Base-by-base conservation (phyloP, 306 rosid species). In the Corylus avellana region DNA sequence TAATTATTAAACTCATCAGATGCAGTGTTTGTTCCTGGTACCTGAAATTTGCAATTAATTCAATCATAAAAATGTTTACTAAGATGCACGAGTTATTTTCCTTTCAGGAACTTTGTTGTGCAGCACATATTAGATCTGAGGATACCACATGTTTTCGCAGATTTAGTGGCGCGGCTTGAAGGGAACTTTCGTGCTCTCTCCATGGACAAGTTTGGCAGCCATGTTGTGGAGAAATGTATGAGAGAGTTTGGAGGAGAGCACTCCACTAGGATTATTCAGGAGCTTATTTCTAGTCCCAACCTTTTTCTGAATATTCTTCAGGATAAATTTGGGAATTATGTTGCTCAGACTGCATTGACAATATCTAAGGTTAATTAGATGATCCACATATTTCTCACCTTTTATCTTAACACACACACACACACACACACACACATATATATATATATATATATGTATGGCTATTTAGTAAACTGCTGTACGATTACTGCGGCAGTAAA, bases 91-190 rank as follows among this genome's bases (percentile, higher is more conserved):
- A 42, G 46, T 42, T 5, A 11, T 29, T 16, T 67, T 12, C 46
- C 29, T 44, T 55, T 35, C 79, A 88, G 92, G 82, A 89, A 88
- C 78, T 88, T 88, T 18, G 85, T 88, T 63, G 66, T 91, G 64
- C 89, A 91, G 37, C 67, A 0, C 58, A 4, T 86, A 44, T 8
- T 88, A 48, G 59, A 35, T 25, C 4, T 53, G 77, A 5, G 1
- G 35, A 22, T 29, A 1, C 17, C 14, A n/a, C 1, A 2, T 1
- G 18, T 39, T n/a, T 82, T 50, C 48, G 6, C 12, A 68, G 1
- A 0, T 6, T 50, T 89, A 7, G 11, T 76, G 46, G 25, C 3
- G 8, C 12, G 13, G 2, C 87, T 89, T 27, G 4, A 2, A 1
- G 80, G 85, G 1, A 56, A 16, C 0, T 85, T 58, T 61, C 76